Conservation (phyloP, 2,329 filamentous ascomycete genomes). For the Cordyceps cateniannulata region DNA sequence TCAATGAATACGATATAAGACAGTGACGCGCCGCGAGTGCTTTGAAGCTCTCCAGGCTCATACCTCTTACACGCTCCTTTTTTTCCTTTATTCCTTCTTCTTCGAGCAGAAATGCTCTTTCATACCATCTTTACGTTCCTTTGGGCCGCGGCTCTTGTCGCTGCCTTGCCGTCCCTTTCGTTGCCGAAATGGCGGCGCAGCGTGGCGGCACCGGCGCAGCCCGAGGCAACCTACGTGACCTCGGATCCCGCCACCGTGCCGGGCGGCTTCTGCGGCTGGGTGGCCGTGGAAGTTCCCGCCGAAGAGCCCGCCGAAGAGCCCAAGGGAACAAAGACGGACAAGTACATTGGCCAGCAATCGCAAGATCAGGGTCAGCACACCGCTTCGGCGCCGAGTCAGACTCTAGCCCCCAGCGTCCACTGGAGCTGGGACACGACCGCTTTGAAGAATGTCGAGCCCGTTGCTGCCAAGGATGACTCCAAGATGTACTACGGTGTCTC, state of each 20-base stretch:
- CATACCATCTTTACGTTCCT: conserved; percentile 5
- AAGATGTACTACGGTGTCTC: conserved; percentile 21
- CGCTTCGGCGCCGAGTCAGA: background rate
- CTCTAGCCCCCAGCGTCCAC: conserved; percentile 16
- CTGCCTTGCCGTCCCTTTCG: conserved; percentile 6
- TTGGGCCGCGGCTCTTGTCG: background rate
- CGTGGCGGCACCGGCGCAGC: background rate
- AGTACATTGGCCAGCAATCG: background rate
- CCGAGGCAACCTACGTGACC: background rate
- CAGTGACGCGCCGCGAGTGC: background rate
- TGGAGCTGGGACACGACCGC: conserved; percentile 21
- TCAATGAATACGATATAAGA: background rate
- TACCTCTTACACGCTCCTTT: background rate
- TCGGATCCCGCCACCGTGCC: background rate
- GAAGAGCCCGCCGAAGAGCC: background rate
- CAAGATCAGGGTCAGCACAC: background rate
- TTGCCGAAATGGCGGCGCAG: conserved; percentile 1
- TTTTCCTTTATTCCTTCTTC: background rate
- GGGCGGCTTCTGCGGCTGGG: background rate
- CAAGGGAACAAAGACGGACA: background rate
- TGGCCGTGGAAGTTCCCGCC: background rate
- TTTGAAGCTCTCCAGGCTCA: background rate
- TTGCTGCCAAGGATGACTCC: conserved; percentile 17
- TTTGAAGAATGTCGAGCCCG: conserved; percentile 19
- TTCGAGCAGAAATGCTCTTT: conserved; percentile 6